Percentiles rank a stretch among this genome's conserved stretches.
Evolutionary conservation across 192 early-diverging fungal species (phyloP).

Genomic region (Dissophora globulifera): DNA sequence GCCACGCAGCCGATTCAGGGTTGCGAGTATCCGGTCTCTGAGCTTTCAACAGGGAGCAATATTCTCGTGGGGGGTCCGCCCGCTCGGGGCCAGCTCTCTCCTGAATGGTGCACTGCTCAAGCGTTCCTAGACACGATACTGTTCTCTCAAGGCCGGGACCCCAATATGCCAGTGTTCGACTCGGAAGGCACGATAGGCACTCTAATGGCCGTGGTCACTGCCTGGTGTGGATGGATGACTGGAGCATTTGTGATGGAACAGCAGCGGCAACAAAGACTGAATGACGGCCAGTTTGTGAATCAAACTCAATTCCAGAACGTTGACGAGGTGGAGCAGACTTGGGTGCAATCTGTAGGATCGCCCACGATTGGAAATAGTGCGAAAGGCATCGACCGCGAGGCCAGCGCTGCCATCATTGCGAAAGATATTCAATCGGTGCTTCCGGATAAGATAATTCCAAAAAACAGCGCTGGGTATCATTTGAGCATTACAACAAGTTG

Average conservation of each 20-base stretch:
- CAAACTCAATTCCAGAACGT: neutral
- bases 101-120: constrained; percentile 60
- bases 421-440: too few relatives aligned
- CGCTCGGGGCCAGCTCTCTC: constrained; percentile 14
- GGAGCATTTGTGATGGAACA: constrained; percentile 38
- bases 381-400: too few relatives aligned
- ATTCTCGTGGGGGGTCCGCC: neutral
- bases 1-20: constrained; percentile 17
- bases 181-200: constrained; percentile 62
- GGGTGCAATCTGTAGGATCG: too few relatives aligned
- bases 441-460: too few relatives aligned
- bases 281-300: neutral
- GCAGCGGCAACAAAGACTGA: constrained; percentile 3
- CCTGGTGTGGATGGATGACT: constrained; percentile 57
- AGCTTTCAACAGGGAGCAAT: neutral
- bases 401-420: too few relatives aligned
- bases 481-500: too few relatives aligned
- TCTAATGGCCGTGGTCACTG: constrained; percentile 55
- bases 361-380: too few relatives aligned
- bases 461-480: too few relatives aligned
- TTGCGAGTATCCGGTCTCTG: neutral
- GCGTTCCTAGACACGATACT: constrained; percentile 55
- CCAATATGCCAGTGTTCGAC: constrained; percentile 52
- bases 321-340: too few relatives aligned
- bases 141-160: constrained; percentile 33